These are phyloP conservation scores for Candida sonorensis DNA, from an alignment of 805 yeast species.

Conservation along the genomic window DNA sequence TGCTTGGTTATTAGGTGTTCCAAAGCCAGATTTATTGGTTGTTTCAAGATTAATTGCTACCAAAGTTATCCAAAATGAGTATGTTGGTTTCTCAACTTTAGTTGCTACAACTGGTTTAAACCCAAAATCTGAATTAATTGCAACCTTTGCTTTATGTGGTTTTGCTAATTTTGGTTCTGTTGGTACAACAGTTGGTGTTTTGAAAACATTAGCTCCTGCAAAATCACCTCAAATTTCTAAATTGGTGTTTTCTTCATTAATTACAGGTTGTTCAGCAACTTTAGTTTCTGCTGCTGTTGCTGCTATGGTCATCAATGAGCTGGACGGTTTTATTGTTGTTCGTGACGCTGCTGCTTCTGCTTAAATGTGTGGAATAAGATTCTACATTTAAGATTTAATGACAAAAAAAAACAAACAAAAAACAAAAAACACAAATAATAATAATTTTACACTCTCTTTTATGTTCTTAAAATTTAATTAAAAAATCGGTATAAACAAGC, in stretches of 20 bases:
- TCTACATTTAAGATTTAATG: no score
- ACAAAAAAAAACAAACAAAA: not conserved
- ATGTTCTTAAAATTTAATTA: no score
- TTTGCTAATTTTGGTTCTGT: conserved; percentile 57
- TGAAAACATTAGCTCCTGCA: conserved; percentile 47
- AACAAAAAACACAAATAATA: no score
- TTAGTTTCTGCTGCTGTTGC: conserved; percentile 40
- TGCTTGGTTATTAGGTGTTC: conserved; percentile 51
- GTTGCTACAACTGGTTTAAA: conserved; percentile 30
- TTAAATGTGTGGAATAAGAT: no score
- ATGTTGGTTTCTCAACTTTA: conserved; percentile 42
- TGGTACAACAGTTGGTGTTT: conserved; percentile 56
- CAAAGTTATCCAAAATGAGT: conserved; percentile 58
- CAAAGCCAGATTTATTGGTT: conserved; percentile 43
- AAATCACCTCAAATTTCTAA: conserved; percentile 41
- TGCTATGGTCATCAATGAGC: conserved; percentile 49
- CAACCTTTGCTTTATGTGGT: conserved; percentile 58
- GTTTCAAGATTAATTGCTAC: conserved; percentile 47
- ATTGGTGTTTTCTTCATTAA: conserved; percentile 40
- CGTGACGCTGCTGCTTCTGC: no score
- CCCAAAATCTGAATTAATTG: conserved; percentile 45
- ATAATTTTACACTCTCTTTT: no score
- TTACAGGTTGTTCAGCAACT: conserved; percentile 49
- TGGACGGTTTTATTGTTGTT: not conserved
- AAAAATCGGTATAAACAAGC: no score